Base-by-base conservation (phyloP, 169 alveolate genomes). In the Plasmodium gallinaceum region DNA sequence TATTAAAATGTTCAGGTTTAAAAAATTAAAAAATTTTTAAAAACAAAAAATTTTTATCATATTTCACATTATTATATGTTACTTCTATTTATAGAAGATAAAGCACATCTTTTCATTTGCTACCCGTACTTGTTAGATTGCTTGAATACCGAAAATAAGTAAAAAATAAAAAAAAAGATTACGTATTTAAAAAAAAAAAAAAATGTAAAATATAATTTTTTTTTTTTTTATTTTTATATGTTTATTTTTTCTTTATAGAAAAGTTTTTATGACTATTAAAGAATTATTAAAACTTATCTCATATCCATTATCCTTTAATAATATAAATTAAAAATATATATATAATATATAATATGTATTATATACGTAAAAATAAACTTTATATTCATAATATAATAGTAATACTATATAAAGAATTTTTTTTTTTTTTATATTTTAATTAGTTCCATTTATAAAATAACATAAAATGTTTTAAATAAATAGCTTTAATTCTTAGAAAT, bases 101-200 rank as follows among this genome's bases (percentile, higher is more conserved):
- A 68, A 61, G 83, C 91, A 32, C 91, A 83, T 32, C 62, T 83
- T 22, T 68, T 83, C 68, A 83, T 83, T 68, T 83, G 91, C 18
- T 83, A 83, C 52, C 91, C 91, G 24, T 83, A 83, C 45, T 68
- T 83, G 58, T 39, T 83, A 45, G 76, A 83, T 20, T 83, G 91
- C 52, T 72, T 83, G 39, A 83, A 83, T 61, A 83, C 85, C 20
- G 73, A 83, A 83, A 83, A 83, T 83, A 68, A 62, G 91, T 83
- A 83, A 83, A 43, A 16, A 26, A 78, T 10, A 51, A 48, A 18
- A 76, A 75, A 68, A 78, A n/a, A 16, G 4, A 39, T 12, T 43
- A 37, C 5, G 32, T 24, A 2, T 39, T 43, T 69, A 78, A 24
- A 26, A 32, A 62, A 45, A 48, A 64, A 57, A 48, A 69, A 54